Percentiles rank a stretch among this genome's conserved stretches.
Evolutionary conservation across 768 basidiomycete species (phyloP).

Genomic region (Hemileccinum rubropunctum): DNA sequence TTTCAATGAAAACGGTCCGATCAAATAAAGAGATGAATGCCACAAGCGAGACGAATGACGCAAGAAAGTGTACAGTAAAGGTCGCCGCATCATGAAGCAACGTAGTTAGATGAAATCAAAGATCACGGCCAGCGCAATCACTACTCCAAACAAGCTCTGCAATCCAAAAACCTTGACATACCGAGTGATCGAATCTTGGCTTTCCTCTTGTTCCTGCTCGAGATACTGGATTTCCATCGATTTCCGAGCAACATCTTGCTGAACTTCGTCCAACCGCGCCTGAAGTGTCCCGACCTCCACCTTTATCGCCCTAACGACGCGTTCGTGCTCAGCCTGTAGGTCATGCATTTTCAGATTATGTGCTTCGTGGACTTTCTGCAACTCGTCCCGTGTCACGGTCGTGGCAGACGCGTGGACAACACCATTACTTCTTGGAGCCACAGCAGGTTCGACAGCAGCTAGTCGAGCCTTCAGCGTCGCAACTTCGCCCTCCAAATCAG

Average conservation of each 20-base stretch:
- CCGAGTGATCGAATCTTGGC: slow-evolving; percentile 71
- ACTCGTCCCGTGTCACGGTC: slow-evolving; percentile 68
- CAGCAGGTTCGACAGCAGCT: slow-evolving; percentile 42
- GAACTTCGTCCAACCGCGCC: slow-evolving; percentile 49
- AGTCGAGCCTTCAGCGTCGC: slow-evolving; percentile 59
- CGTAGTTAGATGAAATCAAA: slow-evolving; percentile 47
- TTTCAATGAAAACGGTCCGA: slow-evolving; percentile 15
- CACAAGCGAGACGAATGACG: slow-evolving; percentile 9
- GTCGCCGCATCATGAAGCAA: slow-evolving; percentile 14
- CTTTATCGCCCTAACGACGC: slow-evolving; percentile 48
- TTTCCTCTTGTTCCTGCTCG: slow-evolving; percentile 78
- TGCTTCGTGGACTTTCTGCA: slow-evolving; percentile 77
- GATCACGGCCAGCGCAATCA: slow-evolving; percentile 53
- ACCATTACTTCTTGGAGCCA: slow-evolving; percentile 57
- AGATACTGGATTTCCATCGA: slow-evolving; percentile 80
- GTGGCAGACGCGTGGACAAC: slow-evolving; percentile 36
- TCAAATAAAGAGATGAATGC: slow-evolving; percentile 14
- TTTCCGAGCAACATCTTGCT: slow-evolving; percentile 63
- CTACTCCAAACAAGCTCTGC: slow-evolving; percentile 52
- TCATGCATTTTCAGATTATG: slow-evolving; percentile 81
- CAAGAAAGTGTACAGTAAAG: slow-evolving; percentile 19
- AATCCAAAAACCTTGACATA: slow-evolving; percentile 64
- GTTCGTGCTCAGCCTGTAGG: slow-evolving; percentile 65
- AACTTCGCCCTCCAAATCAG: slow-evolving; percentile 78
- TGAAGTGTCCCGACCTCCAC: slow-evolving; percentile 57